Base-by-base conservation (phyloP, 179 eudicot species). In the Silene coronaria region DNA sequence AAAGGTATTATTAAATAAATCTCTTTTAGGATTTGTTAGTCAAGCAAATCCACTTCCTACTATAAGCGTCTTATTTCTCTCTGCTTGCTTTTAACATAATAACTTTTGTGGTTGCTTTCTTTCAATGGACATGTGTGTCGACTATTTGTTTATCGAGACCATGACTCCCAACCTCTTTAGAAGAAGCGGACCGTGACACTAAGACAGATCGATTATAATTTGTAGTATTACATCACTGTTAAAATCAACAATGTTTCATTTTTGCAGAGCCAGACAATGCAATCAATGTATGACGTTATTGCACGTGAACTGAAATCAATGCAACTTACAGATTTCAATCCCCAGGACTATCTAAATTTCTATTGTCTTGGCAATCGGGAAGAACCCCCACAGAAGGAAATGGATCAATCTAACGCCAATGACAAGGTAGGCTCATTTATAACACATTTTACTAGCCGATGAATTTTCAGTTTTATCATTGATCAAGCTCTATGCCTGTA, bases 301-400 rank as follows among this genome's bases (percentile, higher is more conserved):
- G 98, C 98, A 19, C 76, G 75, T 75, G 97, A 91, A 79, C 82
- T 93, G 73, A 86, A 86, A 77, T 67, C 80, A 14, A 78, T 87
- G 89, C 80, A 87, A 65, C 75, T 88, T 65, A 80, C 82, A 69
- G 86, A 82, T 73, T 78, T 79, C 19, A 89, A 81, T 80, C 98
- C 90, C 68, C 85, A 78, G 26, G 97, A 93, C 80, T 93, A 93
- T 81, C 77, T 93, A 62, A 93, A 86, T 80, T 94, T 94, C 82
- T 92, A 88, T 75, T 90, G 91, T 83, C 97, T 90, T 76, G 96
- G 93, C 3, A 92, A 92, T 34, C 84, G 94, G 7, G 96, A 94
- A 82, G 82, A 87, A 67, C 68, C 74, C 12, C 82, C 88, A 2
- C 87, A 77, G 67, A 71, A 76, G 66, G 86, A 84, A 53, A 58